Evolutionary conservation across 106 monocot species (phyloP), one percentile per base, ranked within the genome.

Genomic region (Dactylorhiza incarnata): DNA sequence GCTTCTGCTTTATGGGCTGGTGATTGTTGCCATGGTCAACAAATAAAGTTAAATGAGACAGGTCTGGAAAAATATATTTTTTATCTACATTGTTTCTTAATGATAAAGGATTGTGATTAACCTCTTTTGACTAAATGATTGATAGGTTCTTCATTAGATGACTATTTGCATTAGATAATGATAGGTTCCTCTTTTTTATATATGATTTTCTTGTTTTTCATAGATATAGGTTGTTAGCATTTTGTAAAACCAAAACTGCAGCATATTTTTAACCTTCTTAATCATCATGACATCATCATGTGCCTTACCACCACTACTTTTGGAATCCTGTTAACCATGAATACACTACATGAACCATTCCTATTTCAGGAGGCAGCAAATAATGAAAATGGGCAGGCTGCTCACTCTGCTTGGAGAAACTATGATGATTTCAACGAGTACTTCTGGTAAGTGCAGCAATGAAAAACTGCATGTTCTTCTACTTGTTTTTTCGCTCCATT

Each of bases 351-450:
- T 23, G 9, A 45, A 56, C 49, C 20, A 25, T 82, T 29, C n/a
- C 9, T 75, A 45, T 69, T 82, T 49, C 72, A 91, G 91, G 91
- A 91, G 76, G 88, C 91, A 44, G 80, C 79, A 48, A 96, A 89
- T 56, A 96, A 91, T 80, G 81, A 93, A 50, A 87, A 91, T 83
- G 96, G 96, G 0, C 88, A 84, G 19, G 93, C 93, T 53, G 81
- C 96, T 22, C 96, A 96, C 84, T 96, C 96, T 76, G 90, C 85
- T 25, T 96, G 96, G 96, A 91, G 96, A 75, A 96, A 96, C 76
- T 96, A 96, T 87, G 96, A 96, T 87, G 96, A 96, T 80, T 96
- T 96, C 62, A 96, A 96, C 65, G 96, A 96, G 55, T 91, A 87
- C 59, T 94, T 94, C 73, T 94, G 94, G 91, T 99, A 73, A 67